These are phyloP conservation scores for Komagataea norvegica DNA, from an alignment of 1,139 yeast species.

Conservation along the genomic window DNA sequence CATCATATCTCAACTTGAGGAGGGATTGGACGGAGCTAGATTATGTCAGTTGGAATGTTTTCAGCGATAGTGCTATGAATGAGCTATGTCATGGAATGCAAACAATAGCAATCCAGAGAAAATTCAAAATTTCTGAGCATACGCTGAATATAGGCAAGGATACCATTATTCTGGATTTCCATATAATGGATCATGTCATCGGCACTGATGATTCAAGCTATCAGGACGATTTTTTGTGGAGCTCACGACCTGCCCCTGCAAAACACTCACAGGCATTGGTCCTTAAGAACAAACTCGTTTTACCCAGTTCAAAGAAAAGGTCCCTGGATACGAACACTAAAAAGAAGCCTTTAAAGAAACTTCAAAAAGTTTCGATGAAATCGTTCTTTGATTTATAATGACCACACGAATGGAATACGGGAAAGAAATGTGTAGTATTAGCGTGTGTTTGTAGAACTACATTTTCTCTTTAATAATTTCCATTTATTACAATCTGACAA, in stretches of 20 bases:
- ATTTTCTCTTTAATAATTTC: too few species aligned
- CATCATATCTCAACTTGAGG: slow-evolving; percentile 10
- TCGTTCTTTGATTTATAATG: slow-evolving; percentile 13
- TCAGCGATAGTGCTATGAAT: slow-evolving; percentile 10
- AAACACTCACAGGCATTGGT: slow-evolving; percentile 14
- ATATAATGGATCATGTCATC: slow-evolving; percentile 11
- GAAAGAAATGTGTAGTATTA: too few species aligned
- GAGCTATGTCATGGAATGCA: slow-evolving; percentile 20
- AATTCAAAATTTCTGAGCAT: slow-evolving; percentile 6
- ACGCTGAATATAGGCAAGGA: slow-evolving; percentile 2
- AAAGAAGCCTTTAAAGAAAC: too few species aligned
- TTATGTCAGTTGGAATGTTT: slow-evolving; percentile 14
- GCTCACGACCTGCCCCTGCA: neutral
- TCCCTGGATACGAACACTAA: slow-evolving; percentile 9
- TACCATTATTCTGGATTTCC: slow-evolving; percentile 20
- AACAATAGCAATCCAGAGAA: slow-evolving; percentile 11
- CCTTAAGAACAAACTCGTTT: slow-evolving; percentile 11
- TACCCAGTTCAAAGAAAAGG: slow-evolving; percentile 6
- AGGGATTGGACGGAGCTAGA: slow-evolving; percentile 19
- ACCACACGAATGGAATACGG: neutral
- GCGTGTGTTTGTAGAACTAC: too few species aligned
- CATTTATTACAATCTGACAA: slow-evolving; percentile 2
- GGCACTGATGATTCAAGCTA: slow-evolving; percentile 1
- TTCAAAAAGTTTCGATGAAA: slow-evolving; percentile 9
- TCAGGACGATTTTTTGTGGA: slow-evolving; percentile 21